phyloP scores from a whole-genome alignment of 805 yeast species.

The Jamesozyma lodderae region DNA sequence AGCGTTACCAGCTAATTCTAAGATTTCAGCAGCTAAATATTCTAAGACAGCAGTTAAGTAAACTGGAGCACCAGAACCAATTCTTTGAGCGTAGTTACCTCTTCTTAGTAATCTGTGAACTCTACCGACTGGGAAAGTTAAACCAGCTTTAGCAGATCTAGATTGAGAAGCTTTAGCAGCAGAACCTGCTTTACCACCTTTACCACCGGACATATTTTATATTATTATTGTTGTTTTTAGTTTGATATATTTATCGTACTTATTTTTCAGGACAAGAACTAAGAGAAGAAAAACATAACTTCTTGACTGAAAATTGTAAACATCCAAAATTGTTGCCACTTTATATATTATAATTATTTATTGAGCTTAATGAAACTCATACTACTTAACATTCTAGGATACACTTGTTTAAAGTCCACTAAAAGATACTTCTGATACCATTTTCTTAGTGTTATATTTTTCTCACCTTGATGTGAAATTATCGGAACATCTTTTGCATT shows the following conservation, averaged over 20 bases:
- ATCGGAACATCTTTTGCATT: too few species aligned
- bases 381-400: too few species aligned
- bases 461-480: neutral
- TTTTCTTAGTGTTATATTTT: neutral
- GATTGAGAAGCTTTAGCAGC: constrained; percentile 94
- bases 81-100: constrained; percentile 97
- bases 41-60: constrained; percentile 95
- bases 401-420: too few species aligned
- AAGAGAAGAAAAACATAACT: too few species aligned
- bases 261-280: neutral
- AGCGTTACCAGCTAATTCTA: constrained; percentile 97
- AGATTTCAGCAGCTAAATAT: constrained; percentile 94
- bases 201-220: constrained; percentile 56
- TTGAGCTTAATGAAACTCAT: too few species aligned
- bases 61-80: constrained; percentile 99
- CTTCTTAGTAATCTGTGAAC: constrained; percentile 93
- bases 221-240: constrained; percentile 13
- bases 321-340: too few species aligned
- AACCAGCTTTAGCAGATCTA: constrained; percentile 97
- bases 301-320: too few species aligned
- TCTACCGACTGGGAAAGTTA: constrained; percentile 99
- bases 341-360: too few species aligned
- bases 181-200: constrained; percentile 89
- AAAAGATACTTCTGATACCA: too few species aligned
- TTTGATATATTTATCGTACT: neutral